Evolutionary conservation across 768 basidiomycete genomes (phyloP).

Genomic region (Imleria badia): DNA sequence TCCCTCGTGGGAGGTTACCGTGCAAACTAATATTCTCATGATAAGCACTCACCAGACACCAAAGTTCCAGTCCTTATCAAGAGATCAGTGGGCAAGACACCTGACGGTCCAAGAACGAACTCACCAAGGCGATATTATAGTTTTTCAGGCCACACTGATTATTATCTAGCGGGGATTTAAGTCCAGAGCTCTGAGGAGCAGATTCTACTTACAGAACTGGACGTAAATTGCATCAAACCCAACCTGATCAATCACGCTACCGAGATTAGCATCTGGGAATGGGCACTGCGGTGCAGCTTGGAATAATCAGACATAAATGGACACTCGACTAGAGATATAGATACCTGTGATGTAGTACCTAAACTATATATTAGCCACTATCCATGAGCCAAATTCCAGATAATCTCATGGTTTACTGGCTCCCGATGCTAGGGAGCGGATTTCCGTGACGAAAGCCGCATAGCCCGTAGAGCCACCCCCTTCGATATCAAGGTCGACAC

Average conservation of each 20-base stretch:
- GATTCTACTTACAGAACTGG: constrained; percentile 48
- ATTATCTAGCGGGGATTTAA: constrained; percentile 34
- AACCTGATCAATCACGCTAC: constrained; percentile 57
- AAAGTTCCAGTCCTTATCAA: constrained; percentile 46
- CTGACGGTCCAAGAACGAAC: constrained; percentile 16
- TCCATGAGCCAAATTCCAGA: neutral
- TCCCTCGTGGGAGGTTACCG: constrained; percentile 36
- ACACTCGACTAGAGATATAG: neutral
- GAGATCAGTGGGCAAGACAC: neutral
- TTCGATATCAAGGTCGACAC: constrained; percentile 75
- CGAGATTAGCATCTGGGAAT: constrained; percentile 64
- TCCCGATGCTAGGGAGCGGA: constrained; percentile 25
- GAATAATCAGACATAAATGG: neutral
- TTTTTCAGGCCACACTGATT: constrained; percentile 45
- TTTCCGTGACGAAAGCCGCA: constrained; percentile 41
- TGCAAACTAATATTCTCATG: neutral
- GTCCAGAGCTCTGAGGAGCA: neutral
- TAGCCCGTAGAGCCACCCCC: constrained; percentile 55
- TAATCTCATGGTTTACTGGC: constrained; percentile 22
- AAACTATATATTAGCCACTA: neutral
- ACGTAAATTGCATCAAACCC: constrained; percentile 74
- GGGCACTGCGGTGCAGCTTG: constrained; percentile 48
- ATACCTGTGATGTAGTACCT: constrained; percentile 63
- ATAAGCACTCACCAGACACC: constrained; percentile 29
- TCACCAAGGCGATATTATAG: constrained; percentile 53